These are phyloP conservation scores for Byssothecium circinans DNA, from an alignment of 2,329 filamentous ascomycete species.

Conservation along the genomic window DNA sequence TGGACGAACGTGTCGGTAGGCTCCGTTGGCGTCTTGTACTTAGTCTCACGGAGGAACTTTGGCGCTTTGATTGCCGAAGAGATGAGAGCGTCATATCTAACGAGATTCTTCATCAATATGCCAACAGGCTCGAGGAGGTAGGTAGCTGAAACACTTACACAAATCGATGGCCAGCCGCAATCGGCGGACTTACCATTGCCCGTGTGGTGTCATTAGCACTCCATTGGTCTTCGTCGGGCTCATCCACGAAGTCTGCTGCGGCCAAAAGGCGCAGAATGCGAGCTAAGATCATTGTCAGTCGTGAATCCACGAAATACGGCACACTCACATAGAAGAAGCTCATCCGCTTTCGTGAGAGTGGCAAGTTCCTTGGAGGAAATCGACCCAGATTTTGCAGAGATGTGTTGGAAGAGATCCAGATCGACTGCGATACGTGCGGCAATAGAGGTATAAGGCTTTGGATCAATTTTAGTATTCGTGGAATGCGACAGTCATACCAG, in stretches of 20 bases:
- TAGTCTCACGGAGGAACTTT: slow-evolving; percentile 12
- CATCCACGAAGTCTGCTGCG: too few species aligned
- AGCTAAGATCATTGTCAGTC: slow-evolving; percentile 2
- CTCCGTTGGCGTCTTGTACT: slow-evolving; percentile 6
- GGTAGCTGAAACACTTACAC: background rate
- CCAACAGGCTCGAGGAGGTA: background rate
- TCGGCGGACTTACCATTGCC: slow-evolving; percentile 4
- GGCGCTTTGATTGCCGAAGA: slow-evolving; percentile 13
- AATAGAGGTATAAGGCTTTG: too few species aligned
- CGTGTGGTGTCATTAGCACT: slow-evolving; percentile 13
- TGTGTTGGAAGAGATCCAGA: too few species aligned
- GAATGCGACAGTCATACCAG: too few species aligned
- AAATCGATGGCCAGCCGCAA: too few species aligned
- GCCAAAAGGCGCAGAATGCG: slow-evolving; percentile 16
- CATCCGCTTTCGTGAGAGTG: too few species aligned
- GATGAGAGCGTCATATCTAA: slow-evolving; percentile 10
- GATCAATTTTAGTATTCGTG: too few species aligned
- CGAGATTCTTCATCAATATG: slow-evolving; percentile 3
- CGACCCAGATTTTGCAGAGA: too few species aligned
- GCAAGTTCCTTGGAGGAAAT: too few species aligned
- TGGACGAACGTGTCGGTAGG: slow-evolving; percentile 14
- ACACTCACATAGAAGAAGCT: too few species aligned
- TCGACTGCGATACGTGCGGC: too few species aligned
- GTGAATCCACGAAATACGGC: too few species aligned
- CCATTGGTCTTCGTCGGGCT: slow-evolving; percentile 5